These are phyloP conservation scores for Ogataea pini DNA, from an alignment of 805 yeast species.

Conservation along the genomic window DNA sequence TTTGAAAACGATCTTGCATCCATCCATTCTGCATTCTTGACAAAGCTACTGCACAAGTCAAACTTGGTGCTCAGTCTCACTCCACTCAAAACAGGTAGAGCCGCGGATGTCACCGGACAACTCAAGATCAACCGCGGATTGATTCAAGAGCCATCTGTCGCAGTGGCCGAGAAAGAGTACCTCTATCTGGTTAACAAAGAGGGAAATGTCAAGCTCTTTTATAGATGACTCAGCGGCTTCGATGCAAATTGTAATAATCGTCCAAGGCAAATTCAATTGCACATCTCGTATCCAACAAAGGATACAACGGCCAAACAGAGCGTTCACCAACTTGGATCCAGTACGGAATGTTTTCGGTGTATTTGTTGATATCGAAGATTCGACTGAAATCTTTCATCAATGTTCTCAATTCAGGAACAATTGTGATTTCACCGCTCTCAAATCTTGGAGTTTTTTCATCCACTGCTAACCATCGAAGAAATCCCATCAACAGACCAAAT, in stretches of 20 bases:
- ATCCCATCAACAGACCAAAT: constrained; percentile 69
- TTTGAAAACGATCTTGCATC: constrained; percentile 24
- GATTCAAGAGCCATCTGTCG: constrained; percentile 20
- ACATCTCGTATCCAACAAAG: constrained; percentile 83
- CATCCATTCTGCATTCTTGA: constrained; percentile 48
- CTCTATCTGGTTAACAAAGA: constrained; percentile 61
- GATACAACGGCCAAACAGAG: constrained; percentile 89
- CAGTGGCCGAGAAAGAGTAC: constrained; percentile 60
- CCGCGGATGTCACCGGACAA: constrained; percentile 79
- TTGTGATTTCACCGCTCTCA: constrained; percentile 76
- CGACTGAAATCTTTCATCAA: constrained; percentile 70
- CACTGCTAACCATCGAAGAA: constrained; percentile 72
- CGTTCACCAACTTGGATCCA: constrained; percentile 91
- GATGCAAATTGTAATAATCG: constrained; percentile 53
- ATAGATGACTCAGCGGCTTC: constrained; percentile 37
- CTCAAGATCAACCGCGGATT: constrained; percentile 62
- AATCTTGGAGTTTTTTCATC: constrained; percentile 85
- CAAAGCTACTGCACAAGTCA: constrained; percentile 51
- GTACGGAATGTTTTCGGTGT: constrained; percentile 73
- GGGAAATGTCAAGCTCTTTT: constrained; percentile 44
- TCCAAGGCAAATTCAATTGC: constrained; percentile 88
- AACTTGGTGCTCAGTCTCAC: constrained; percentile 54
- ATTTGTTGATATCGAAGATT: constrained; percentile 73
- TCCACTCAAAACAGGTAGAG: constrained; percentile 78
- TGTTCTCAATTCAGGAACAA: constrained; percentile 83